Base-by-base conservation (phyloP, 2,329 filamentous ascomycete species). In the Penicillium hordei region DNA sequence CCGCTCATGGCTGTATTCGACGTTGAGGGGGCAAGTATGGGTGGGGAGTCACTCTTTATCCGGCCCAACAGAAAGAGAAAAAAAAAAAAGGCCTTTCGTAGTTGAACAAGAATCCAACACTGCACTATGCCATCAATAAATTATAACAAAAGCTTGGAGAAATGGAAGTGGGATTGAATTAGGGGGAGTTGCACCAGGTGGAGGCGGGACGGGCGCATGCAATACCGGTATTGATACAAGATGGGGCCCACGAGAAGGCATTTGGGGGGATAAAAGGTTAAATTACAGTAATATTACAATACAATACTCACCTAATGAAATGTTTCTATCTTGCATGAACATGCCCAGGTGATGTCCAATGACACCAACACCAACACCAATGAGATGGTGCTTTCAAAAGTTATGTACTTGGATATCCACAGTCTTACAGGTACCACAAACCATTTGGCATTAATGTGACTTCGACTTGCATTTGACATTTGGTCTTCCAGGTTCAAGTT, bases 1-100 rank as follows among this genome's bases (percentile, higher is more conserved):
- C 43, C 55, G 64, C 58, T 67, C 65, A 67, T 67, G 63, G 52
- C 61, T 66, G 54, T 50, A 56, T 53, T 57, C 44, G 53, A 60
- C 27, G 42, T 49, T 65, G 52, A 39, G 57, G 59, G 53, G 60
- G 38, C 54, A 55, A 55, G 59, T 55, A n/a, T 4, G 60, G 52
- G 61, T 58, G 58, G 58, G 40, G 59, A 55, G 58, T 60, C 59
- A 57, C 58, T 62, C 58, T 60, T 59, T 52, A 51, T 9, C 27
- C 52, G 5, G 15, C 27, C 15, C 15, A 25, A 25, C 40, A 3
- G 5, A 15, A 15, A 19, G 8, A 39, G n/a, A 29, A 19, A 31
- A 23, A 13, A 19, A 19, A 27, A 23, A 19, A 33, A 21, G 2
- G n/a, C 4, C 10, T 27, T 19, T 15, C 3, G 39, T 21, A 40